phyloP scores from a whole-genome alignment of 78 protist species.

The Bodo saltans region DNA sequence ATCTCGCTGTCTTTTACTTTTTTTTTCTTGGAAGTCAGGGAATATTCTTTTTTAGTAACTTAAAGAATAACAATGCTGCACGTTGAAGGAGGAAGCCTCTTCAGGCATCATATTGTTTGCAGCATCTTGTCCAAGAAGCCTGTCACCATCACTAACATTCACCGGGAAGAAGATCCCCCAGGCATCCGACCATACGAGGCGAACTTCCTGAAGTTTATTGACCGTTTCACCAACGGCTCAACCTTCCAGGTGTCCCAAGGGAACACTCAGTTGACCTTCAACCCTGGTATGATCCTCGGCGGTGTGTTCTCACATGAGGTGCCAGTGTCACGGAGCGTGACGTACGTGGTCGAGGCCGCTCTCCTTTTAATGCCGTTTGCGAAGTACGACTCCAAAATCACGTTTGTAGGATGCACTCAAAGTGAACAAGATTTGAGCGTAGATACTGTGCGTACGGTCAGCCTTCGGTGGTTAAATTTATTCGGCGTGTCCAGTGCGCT shows the following conservation, averaged over 20 bases:
- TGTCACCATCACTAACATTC: constrained; percentile 32
- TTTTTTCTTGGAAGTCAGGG: too few species aligned
- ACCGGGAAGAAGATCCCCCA: constrained; percentile 3
- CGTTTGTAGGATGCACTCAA: constrained; percentile 81
- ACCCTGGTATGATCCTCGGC: constrained; percentile 64
- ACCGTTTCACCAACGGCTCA: constrained; percentile 60
- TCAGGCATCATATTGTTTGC: constrained; percentile 35
- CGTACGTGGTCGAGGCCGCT: constrained; percentile 78
- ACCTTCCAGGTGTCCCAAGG: constrained; percentile 47
- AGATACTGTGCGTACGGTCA: constrained; percentile 78
- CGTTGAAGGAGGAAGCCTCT: too few species aligned
- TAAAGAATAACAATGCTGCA: too few species aligned
- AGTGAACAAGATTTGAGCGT: constrained; percentile 62
- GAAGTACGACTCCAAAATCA: constrained; percentile 54
- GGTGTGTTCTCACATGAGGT: constrained; percentile 57
- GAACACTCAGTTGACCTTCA: constrained; percentile 27
- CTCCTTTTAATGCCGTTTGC: constrained; percentile 78
- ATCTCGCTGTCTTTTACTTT: too few species aligned
- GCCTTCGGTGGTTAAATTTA: constrained; percentile 65
- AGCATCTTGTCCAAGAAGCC: constrained; percentile 20
- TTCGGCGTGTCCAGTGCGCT: constrained; percentile 78
- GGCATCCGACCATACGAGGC: constrained; percentile 58
- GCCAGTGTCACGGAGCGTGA: constrained; percentile 30
- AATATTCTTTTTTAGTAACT: too few species aligned
- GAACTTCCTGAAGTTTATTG: constrained; percentile 47